phyloP scores from a whole-genome alignment of 2,329 filamentous ascomycete genomes.

The Fusarium phyllophilum region DNA sequence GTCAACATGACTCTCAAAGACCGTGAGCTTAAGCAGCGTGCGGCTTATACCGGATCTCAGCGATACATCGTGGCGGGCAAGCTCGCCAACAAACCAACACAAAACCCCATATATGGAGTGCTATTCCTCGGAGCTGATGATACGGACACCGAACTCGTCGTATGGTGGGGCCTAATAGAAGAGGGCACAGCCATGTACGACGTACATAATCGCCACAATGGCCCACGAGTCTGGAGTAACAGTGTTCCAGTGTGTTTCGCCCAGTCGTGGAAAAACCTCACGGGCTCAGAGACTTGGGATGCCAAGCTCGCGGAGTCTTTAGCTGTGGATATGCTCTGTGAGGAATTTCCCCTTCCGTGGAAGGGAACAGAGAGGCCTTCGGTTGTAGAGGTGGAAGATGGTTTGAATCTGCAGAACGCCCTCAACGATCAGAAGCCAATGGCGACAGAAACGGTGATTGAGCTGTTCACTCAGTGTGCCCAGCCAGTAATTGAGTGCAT shows the following conservation, averaged over 20 bases:
- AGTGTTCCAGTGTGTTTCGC: slow-evolving; percentile 43
- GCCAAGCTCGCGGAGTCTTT: slow-evolving; percentile 35
- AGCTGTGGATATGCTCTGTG: slow-evolving; percentile 42
- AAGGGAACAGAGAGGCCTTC: slow-evolving; percentile 32
- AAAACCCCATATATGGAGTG: slow-evolving; percentile 43
- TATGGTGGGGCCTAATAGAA: slow-evolving; percentile 45
- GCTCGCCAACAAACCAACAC: slow-evolving; percentile 34
- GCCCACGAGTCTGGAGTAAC: slow-evolving; percentile 42
- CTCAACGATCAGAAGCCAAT: slow-evolving; percentile 35
- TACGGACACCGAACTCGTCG: slow-evolving; percentile 39
- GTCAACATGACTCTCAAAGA: slow-evolving; percentile 39
- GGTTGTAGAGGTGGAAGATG: slow-evolving; percentile 41
- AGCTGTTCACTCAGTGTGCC: slow-evolving; percentile 40
- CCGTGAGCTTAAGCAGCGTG: slow-evolving; percentile 37
- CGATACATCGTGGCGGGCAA: slow-evolving; percentile 40
- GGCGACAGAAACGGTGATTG: slow-evolving; percentile 38
- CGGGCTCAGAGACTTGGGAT: slow-evolving; percentile 33
- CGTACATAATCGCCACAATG: slow-evolving; percentile 35
- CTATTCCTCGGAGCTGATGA: slow-evolving; percentile 40
- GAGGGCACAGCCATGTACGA: slow-evolving; percentile 42
- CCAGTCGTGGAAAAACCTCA: slow-evolving; percentile 42
- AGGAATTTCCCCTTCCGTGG: slow-evolving; percentile 41
- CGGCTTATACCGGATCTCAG: slow-evolving; percentile 42
- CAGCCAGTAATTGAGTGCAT: slow-evolving; percentile 37
- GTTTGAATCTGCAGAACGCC: slow-evolving; percentile 34